Evolutionary conservation across 148 eudicot genomes (phyloP).

Genomic region (Rhododendron molle): DNA sequence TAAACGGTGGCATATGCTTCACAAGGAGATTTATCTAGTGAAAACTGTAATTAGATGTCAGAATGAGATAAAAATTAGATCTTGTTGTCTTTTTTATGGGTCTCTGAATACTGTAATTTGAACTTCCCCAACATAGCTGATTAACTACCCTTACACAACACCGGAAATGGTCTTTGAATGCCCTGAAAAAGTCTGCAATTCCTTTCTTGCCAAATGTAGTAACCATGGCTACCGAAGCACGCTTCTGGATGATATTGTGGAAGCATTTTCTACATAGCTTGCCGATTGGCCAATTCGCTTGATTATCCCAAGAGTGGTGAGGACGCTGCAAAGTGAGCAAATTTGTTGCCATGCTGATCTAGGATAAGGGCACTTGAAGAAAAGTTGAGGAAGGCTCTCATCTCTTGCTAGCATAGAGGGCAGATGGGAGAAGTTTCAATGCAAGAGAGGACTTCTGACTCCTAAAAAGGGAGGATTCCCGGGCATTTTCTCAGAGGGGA

Average conservation of each 20-base stretch:
- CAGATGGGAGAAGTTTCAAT: not conserved
- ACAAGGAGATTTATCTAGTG: not conserved
- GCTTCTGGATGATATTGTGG: not conserved
- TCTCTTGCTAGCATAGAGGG: not conserved
- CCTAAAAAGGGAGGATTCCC: no score
- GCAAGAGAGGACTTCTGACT: not conserved
- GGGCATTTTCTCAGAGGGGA: no score
- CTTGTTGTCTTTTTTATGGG: not conserved
- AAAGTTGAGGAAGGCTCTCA: not conserved
- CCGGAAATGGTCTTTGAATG: not conserved
- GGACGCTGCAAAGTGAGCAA: not conserved
- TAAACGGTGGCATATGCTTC: not conserved
- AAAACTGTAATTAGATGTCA: not conserved
- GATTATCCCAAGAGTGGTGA: not conserved
- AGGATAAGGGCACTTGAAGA: not conserved
- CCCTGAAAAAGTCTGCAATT: not conserved
- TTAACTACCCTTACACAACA: not conserved
- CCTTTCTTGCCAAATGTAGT: not conserved
- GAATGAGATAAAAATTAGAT: not conserved
- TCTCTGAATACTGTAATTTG: not conserved
- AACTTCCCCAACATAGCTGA: not conserved
- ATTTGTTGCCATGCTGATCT: not conserved
- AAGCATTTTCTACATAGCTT: not conserved
- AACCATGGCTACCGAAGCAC: not conserved
- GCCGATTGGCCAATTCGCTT: not conserved